phyloP scores from a whole-genome alignment of 345 rosid species.

The Cardamine occulta region DNA sequence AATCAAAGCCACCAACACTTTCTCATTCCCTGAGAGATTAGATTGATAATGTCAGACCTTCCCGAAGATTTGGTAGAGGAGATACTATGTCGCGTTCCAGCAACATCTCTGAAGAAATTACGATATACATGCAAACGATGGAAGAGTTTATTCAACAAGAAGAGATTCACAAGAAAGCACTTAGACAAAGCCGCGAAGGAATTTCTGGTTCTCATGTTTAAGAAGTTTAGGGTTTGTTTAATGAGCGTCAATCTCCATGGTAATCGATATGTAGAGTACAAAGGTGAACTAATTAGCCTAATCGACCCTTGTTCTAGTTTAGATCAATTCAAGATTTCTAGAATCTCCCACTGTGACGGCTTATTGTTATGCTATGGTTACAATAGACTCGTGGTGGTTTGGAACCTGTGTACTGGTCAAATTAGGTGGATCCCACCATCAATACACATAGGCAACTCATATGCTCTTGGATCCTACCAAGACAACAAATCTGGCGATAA shows the following conservation, averaged over 20 bases:
- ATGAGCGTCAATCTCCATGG: neutral
- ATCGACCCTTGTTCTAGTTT: neutral
- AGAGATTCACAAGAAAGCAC: neutral
- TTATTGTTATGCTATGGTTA: neutral
- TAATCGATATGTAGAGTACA: neutral
- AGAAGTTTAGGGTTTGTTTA: neutral
- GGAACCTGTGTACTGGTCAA: conserved; percentile 14
- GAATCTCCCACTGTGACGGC: neutral
- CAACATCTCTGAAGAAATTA: neutral
- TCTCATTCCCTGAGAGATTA: too few species aligned
- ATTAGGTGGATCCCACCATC: neutral
- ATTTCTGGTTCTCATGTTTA: neutral
- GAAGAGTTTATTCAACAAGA: neutral
- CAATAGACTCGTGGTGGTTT: neutral
- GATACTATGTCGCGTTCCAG: neutral
- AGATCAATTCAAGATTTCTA: neutral
- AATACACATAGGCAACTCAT: neutral
- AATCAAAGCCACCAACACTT: too few species aligned
- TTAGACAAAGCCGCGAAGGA: neutral
- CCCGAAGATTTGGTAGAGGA: neutral
- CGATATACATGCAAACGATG: conserved; percentile 18
- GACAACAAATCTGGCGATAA: neutral
- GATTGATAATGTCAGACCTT: neutral
- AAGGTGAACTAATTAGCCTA: neutral
- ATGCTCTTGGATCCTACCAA: conserved; percentile 4